Evolutionary conservation across 441 rosid genomes (phyloP).

Genomic region (Capsella rubella): DNA sequence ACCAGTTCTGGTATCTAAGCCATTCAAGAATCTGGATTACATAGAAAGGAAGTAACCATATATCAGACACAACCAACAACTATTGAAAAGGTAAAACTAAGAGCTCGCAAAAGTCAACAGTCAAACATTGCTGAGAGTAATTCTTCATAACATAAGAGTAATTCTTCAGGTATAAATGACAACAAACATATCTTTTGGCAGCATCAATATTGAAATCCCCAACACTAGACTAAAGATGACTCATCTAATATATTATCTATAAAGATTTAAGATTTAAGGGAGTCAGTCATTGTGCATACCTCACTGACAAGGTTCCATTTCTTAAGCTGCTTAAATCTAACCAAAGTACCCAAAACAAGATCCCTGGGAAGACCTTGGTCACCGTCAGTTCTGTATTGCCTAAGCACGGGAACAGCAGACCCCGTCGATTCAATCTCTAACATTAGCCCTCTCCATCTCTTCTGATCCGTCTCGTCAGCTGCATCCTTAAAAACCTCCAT

Average conservation of each 20-base stretch:
- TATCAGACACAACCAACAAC: conserved; percentile 22
- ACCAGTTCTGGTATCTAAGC: conserved; percentile 85
- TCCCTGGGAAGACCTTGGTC: conserved; percentile 68
- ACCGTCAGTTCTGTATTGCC: conserved; percentile 48
- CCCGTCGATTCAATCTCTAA: conserved; percentile 75
- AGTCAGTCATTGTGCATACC: conserved; percentile 52
- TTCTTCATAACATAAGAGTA: background rate
- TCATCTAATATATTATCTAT: conserved; percentile 5
- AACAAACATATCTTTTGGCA: conserved; percentile 11
- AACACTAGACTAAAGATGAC: conserved; percentile 3
- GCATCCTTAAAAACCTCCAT: conserved; percentile 75
- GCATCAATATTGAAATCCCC: background rate
- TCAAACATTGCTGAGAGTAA: conserved; percentile 18
- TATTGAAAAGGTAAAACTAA: background rate
- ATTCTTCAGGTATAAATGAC: background rate
- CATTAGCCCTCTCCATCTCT: conserved; percentile 88
- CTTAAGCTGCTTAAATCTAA: conserved; percentile 90
- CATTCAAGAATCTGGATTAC: conserved; percentile 82
- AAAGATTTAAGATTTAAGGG: conserved; percentile 21
- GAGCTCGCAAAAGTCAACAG: conserved; percentile 6
- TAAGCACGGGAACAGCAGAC: conserved; percentile 72
- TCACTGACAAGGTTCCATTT: conserved; percentile 87
- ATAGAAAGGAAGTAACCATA: conserved; percentile 18
- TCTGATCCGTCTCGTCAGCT: conserved; percentile 75
- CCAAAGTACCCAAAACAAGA: conserved; percentile 84